Evolutionary conservation across 192 early-diverging fungal genomes (phyloP), one percentile per base, ranked within the genome.

Genomic region (Mortierella hygrophila): DNA sequence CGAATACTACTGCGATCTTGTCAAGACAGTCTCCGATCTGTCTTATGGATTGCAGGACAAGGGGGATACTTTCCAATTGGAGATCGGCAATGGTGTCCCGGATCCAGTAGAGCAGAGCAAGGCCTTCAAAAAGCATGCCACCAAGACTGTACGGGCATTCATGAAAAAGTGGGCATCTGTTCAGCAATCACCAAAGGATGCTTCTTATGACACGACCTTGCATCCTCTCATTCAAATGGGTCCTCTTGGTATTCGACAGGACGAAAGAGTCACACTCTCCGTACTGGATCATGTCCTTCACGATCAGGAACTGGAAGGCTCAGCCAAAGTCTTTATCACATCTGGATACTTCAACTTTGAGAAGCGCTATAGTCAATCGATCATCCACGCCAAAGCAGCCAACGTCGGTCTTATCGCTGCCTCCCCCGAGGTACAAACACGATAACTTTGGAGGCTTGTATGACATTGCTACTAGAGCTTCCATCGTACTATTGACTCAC

Each of bases 311-410:
- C 44, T 79, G 16, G 75, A 79, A 11, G 80, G 84, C n/a, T 83
- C 82, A 38, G 94, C 94, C 85, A 94, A 90, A 18, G 89, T 94
- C 18, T 76, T 92, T 75, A 93, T 98, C 74, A 95, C 96, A 1
- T 97, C 97, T 15, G 97, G 96, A 54, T 99, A 99, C 76, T 96
- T 99, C 75, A 99, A 99, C 89, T 95, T 99, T 72, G 95, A 96
- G 0, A 74, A 92, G 32, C 75, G 85, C 20, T 94, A 96, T 89
- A 93, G 94, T 54, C 46, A 85, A n/a, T 83, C 88, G 52, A 93
- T 98, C 54, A 74, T 95, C 16, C 87, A 86, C 29, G 93, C 93
- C 46, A 44, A 80, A 7, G 46, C 65, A 11, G 93, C 94, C 15
- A 83, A 90, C 32, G 95, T 96, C 85, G 88, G 91, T 18, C 90